Conservation (phyloP, 106 monocot genomes). For the Allium fistulosum region DNA sequence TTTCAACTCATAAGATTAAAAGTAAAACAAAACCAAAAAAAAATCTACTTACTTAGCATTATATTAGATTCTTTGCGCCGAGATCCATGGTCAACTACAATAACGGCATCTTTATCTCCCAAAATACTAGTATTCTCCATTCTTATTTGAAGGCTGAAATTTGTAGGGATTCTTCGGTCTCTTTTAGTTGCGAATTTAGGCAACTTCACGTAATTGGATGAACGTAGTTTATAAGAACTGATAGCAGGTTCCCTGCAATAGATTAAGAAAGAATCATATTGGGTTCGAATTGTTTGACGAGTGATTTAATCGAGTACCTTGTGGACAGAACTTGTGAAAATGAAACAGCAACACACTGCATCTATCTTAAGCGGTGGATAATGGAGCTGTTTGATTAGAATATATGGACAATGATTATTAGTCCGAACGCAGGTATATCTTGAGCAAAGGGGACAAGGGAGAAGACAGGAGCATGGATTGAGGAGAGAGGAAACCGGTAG, state of each 20-base stretch:
- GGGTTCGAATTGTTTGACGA: no score
- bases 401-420: no score
- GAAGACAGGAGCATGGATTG: no score
- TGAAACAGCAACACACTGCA: neutral
- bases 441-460: no score
- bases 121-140: constrained; percentile 12
- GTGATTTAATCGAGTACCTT: neutral
- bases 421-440: no score
- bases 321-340: neutral
- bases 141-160: constrained; percentile 24
- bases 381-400: no score
- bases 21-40: neutral
- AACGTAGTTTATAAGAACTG: constrained; percentile 7
- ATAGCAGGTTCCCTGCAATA: neutral
- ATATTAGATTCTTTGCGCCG: constrained; percentile 85
- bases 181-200: constrained; percentile 12
- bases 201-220: constrained; percentile 26
- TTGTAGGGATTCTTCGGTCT: constrained; percentile 14
- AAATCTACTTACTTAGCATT: constrained; percentile 69
- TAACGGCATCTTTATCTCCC: constrained; percentile 55
- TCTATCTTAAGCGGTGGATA: neutral
- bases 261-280: neutral
- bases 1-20: neutral
- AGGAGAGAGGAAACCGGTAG: no score
- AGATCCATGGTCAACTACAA: constrained; percentile 95